A percentile compares a stretch with the other conserved stretches of the same genome.
Conservation (phyloP, 768 basidiomycete genomes). For the Agaricus sinodeliciosus region DNA sequence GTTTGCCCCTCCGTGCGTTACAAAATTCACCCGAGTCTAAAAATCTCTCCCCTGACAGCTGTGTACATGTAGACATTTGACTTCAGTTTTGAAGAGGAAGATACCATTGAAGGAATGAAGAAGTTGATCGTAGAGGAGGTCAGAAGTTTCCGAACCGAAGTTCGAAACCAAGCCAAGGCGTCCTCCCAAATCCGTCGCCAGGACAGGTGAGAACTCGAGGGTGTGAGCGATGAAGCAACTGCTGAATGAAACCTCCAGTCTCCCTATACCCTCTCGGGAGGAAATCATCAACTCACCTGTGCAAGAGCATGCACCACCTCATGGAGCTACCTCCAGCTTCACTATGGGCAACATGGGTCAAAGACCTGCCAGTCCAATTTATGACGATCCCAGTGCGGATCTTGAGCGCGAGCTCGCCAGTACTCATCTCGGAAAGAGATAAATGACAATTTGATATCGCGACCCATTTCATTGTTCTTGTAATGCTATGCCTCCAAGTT, state of each 20-base stretch:
- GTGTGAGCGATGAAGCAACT: neutral
- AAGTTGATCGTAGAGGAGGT: constrained; percentile 92
- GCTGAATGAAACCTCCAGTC: constrained; percentile 29
- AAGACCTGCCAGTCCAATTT: constrained; percentile 61
- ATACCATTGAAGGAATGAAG: constrained; percentile 97
- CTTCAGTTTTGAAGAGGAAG: constrained; percentile 95
- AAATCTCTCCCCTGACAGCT: neutral
- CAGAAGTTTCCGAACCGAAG: constrained; percentile 80
- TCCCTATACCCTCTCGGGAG: constrained; percentile 75
- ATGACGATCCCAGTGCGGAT: constrained; percentile 82
- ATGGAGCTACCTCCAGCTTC: constrained; percentile 67
- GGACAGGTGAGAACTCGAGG: constrained; percentile 48
- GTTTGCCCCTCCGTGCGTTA: constrained; percentile 63
- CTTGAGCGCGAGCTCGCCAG: constrained; percentile 83
- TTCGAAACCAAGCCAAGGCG: constrained; percentile 75
- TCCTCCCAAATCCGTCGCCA: constrained; percentile 69
- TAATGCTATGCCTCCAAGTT: neutral
- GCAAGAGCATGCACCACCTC: constrained; percentile 49
- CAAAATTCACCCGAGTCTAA: neutral
- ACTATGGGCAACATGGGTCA: constrained; percentile 34
- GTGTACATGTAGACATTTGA: constrained; percentile 67
- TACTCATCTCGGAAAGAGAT: constrained; percentile 43
- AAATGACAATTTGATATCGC: constrained; percentile 9
- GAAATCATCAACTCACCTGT: constrained; percentile 78
- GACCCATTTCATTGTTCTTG: neutral